phyloP scores from a whole-genome alignment of 139 green algal genomes.

The Chlamydomonas sp. region DNA sequence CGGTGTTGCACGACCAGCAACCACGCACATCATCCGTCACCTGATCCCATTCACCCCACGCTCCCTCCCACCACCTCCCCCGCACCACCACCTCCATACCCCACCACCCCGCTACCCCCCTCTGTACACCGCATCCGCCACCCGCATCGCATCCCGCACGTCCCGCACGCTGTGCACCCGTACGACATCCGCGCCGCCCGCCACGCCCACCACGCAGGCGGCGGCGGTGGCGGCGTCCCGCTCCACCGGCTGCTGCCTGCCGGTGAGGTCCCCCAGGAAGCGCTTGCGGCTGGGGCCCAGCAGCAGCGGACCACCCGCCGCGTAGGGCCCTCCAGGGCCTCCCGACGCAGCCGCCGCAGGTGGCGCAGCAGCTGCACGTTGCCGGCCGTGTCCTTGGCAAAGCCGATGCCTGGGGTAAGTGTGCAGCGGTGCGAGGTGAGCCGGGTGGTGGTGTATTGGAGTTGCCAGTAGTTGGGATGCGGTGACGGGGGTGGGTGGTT shows the following conservation, averaged over 20 bases:
- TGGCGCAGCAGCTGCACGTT: conserved; percentile 78
- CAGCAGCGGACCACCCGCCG: conserved; percentile 66
- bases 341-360: conserved; percentile 58
- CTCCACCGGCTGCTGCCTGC: conserved; percentile 28
- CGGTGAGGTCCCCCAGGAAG: conserved; percentile 70
- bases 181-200: conserved; percentile 79
- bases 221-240: conserved; percentile 67
- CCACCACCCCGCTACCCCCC: neutral
- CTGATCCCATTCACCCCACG: no score
- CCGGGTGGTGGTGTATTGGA: neutral
- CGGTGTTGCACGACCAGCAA: no score
- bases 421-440: neutral
- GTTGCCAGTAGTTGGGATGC: no score
- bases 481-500: no score
- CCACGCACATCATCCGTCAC: no score
- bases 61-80: no score
- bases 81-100: no score
- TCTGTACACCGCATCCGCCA: conserved; percentile 77
- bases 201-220: conserved; percentile 61
- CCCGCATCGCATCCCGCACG: conserved; percentile 65
- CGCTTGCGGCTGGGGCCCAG: conserved; percentile 85
- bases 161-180: conserved; percentile 84
- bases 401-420: conserved; percentile 80
- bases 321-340: conserved; percentile 37
- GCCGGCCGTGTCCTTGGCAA: conserved; percentile 80